Base-by-base conservation (phyloP, 768 basidiomycete species). In the Lactarius sanguifluus region DNA sequence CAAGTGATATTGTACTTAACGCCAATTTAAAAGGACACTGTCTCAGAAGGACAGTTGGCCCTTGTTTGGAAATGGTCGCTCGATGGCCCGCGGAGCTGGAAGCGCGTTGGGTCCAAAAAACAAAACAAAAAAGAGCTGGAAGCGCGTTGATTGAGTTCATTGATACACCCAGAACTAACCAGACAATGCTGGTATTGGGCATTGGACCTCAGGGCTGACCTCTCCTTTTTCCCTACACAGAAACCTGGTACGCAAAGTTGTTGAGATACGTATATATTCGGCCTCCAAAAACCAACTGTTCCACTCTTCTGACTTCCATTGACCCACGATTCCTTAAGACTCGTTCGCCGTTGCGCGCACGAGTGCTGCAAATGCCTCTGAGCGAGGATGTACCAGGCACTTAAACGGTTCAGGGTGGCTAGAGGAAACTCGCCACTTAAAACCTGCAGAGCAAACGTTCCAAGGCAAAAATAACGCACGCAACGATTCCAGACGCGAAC, bases 271-370 rank as follows among this genome's bases (percentile, higher is more conserved):
- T 30, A 30, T 13, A 25, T 23, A 50, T 50, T 23, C 50, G 12
- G 50, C 23, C 12, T 50, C 23, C 50, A 15, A 23, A 47, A 25
- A 50, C 25, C 50, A 25, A 50, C 5, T 23, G 4, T 10, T 25
- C 47, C 23, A 5, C 47, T 23, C n/a, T 50, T 50, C 47, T 15
- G 23, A 25, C 47, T 50, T n/a, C 13, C 23, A 25, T 50, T 25
- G 9, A 25, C 23, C 10, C 36, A 2, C 12, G 2, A 36, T 6
- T 6, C 36, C n/a, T 25, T 50, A 50, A 25, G 50, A 32, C 30
- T 57, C 56, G 32, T 59, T 20, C 59, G 28, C 40, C 8, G 59
- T 59, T 1, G 59, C 59, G 40, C 38, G 59, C 23, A 59, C 59
- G 7, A 59, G 40, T 30, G 59, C 41, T 10, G 36, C 59, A 10